phyloP scores from a whole-genome alignment of 495 filamentous ascomycete species.

The Aspergillus affinis region DNA sequence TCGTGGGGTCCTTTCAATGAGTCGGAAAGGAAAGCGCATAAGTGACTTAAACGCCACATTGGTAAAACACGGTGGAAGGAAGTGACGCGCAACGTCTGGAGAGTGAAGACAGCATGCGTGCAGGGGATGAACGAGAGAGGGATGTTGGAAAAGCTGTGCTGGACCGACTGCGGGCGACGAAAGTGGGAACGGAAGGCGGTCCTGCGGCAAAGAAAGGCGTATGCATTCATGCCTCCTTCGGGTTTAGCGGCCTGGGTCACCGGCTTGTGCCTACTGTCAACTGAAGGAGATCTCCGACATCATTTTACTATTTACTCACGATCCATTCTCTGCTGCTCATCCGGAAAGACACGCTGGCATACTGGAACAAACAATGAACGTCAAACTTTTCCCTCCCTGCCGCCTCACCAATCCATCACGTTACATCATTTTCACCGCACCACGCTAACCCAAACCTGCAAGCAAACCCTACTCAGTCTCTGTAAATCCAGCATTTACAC shows the following conservation, averaged over 20 bases:
- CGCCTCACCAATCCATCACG: background rate
- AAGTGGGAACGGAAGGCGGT: slow-evolving; percentile 19
- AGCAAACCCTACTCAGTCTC: slow-evolving; percentile 17
- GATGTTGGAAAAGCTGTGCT: slow-evolving; percentile 11
- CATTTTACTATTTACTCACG: too few relatives aligned
- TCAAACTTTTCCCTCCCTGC: background rate
- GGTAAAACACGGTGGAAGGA: slow-evolving; percentile 18
- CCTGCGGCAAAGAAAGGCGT: background rate
- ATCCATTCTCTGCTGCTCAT: too few relatives aligned
- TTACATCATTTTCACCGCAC: background rate
- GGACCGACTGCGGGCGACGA: slow-evolving; percentile 11
- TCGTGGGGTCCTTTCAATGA: slow-evolving; percentile 41
- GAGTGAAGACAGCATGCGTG: slow-evolving; percentile 11
- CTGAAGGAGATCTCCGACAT: background rate
- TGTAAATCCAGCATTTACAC: slow-evolving; percentile 32
- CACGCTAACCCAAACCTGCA: background rate
- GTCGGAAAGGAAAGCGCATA: slow-evolving; percentile 40
- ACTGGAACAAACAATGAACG: background rate
- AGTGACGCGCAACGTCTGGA: slow-evolving; percentile 19
- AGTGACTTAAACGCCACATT: slow-evolving; percentile 49
- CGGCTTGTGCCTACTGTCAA: too few relatives aligned
- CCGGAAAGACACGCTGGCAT: too few relatives aligned
- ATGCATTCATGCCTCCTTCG: background rate
- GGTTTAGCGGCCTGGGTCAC: background rate
- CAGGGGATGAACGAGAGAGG: background rate